A percentile compares a stretch with the other conserved stretches of the same genome.
Conservation (phyloP, 2,329 filamentous ascomycete species). For the Neofusicoccum ribis region DNA sequence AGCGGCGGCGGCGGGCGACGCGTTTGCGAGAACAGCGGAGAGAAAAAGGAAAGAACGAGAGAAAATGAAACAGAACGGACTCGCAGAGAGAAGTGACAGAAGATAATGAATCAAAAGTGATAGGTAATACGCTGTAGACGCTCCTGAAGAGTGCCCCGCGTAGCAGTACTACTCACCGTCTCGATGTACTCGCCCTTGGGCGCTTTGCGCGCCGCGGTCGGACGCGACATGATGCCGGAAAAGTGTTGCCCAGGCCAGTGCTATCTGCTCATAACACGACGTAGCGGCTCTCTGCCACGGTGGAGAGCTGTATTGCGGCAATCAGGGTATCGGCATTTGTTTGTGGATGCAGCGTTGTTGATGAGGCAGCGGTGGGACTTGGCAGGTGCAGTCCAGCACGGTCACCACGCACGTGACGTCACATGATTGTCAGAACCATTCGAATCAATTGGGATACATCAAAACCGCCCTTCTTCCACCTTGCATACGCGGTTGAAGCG, state of each 20-base stretch:
- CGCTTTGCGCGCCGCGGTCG: slow-evolving; percentile 54
- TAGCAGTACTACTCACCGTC: slow-evolving; percentile 62
- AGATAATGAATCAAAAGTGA: too few relatives aligned
- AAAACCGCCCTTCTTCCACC: not conserved
- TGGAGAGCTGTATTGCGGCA: not conserved
- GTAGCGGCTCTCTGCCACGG: not conserved
- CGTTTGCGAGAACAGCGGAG: not conserved
- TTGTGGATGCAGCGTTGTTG: not conserved
- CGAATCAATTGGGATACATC: not conserved
- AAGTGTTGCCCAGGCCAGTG: not conserved
- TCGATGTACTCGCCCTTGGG: slow-evolving; percentile 94
- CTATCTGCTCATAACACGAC: not conserved
- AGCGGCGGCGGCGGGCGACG: not conserved
- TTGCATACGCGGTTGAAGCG: slow-evolving; percentile 1
- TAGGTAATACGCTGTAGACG: too few relatives aligned
- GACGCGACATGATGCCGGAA: slow-evolving; percentile 40
- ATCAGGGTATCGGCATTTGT: not conserved
- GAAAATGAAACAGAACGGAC: not conserved
- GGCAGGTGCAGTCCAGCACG: not conserved
- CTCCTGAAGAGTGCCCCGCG: not conserved
- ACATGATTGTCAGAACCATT: not conserved
- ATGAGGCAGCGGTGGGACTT: not conserved
- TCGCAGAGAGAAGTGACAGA: too few relatives aligned
- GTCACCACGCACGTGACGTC: not conserved
- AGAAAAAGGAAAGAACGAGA: not conserved